Conservation (phyloP, 441 rosid genomes). For the Jatropha multifida region DNA sequence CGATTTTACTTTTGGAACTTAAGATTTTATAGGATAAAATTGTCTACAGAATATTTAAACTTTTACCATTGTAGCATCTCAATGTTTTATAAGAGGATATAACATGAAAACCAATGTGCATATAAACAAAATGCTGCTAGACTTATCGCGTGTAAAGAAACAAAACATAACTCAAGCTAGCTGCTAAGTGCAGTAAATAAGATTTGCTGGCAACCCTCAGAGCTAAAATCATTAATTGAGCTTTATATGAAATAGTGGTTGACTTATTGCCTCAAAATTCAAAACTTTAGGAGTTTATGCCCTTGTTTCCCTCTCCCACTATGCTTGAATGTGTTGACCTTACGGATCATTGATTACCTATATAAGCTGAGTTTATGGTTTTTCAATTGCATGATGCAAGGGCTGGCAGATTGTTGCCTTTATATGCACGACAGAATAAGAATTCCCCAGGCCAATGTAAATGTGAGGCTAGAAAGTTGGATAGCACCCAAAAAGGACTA, state of each 20-base stretch:
- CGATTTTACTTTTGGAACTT: background rate
- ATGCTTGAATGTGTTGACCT: background rate
- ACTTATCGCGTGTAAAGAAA: no score
- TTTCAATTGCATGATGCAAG: background rate
- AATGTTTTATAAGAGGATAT: background rate
- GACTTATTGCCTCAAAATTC: background rate
- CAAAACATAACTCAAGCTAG: background rate
- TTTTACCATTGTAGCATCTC: background rate
- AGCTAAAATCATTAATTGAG: background rate
- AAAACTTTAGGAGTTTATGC: background rate
- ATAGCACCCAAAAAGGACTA: background rate
- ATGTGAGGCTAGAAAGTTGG: background rate
- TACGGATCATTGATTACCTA: background rate
- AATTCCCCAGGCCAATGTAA: background rate
- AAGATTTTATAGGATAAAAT: background rate
- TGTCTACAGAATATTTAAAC: background rate
- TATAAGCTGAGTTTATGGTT: background rate
- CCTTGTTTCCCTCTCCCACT: background rate
- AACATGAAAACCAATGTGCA: background rate
- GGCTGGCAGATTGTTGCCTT: background rate
- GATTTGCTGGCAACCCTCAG: background rate
- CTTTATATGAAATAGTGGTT: background rate
- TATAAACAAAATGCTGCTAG: background rate
- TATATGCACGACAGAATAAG: background rate
- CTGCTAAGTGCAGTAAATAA: background rate